Percentiles rank a stretch among this genome's conserved stretches.
Evolutionary conservation across 352 stramenopile genomes (phyloP).

Genomic region (Globisporangium yorkense): DNA sequence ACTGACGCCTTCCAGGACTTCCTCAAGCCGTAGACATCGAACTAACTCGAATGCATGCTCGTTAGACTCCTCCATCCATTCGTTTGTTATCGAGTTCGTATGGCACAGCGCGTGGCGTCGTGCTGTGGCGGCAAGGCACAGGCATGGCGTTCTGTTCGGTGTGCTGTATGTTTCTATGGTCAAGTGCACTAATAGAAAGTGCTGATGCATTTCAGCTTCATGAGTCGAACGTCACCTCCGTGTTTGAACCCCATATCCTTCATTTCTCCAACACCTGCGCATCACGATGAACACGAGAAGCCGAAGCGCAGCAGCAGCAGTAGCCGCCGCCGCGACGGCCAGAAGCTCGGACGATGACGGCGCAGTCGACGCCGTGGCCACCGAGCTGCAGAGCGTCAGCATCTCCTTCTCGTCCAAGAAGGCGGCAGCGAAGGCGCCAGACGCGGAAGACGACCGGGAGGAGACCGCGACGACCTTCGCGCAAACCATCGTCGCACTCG

Average conservation of each 20-base stretch:
- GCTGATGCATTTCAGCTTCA: too few species aligned
- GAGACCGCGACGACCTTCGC: constrained; percentile 5
- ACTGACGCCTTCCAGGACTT: constrained; percentile 60
- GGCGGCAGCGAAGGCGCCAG: background rate
- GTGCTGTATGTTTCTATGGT: too few species aligned
- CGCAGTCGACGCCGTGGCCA: background rate
- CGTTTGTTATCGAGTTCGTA: too few species aligned
- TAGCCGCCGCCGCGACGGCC: background rate
- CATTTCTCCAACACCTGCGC: too few species aligned
- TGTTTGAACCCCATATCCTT: too few species aligned
- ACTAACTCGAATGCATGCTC: constrained; percentile 10
- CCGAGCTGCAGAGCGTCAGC: background rate
- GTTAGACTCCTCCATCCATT: background rate
- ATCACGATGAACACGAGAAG: background rate
- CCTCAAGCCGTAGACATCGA: constrained; percentile 11
- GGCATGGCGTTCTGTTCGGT: too few species aligned
- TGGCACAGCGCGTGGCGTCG: too few species aligned
- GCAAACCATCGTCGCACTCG: constrained; percentile 17
- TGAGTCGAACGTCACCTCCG: too few species aligned
- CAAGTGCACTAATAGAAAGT: too few species aligned
- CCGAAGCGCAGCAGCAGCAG: background rate
- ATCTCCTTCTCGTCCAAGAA: background rate
- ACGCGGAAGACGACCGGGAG: background rate
- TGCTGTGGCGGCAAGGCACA: too few species aligned
- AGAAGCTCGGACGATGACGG: background rate